These are phyloP conservation scores for Corylus heterophylla DNA, from an alignment of 306 rosid genomes.

Conservation along the genomic window DNA sequence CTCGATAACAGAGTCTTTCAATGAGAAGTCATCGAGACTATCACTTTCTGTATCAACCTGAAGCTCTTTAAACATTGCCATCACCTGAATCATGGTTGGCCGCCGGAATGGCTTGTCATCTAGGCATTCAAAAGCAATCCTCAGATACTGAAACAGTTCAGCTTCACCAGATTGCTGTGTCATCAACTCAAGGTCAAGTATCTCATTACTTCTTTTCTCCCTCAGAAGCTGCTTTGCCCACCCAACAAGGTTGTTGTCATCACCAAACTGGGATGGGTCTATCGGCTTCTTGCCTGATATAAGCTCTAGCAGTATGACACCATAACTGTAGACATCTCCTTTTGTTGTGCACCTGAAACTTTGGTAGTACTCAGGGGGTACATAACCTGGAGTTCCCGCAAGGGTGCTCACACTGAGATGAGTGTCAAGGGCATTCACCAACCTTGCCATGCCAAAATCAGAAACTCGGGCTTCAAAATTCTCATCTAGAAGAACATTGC, in stretches of 20 bases:
- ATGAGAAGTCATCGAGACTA: conserved; percentile 51
- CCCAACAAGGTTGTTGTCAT: conserved; percentile 80
- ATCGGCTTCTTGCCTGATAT: conserved; percentile 72
- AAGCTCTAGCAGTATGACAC: conserved; percentile 76
- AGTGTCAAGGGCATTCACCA: conserved; percentile 75
- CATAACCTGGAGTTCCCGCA: conserved; percentile 85
- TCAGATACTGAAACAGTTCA: conserved; percentile 51
- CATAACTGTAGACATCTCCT: conserved; percentile 82
- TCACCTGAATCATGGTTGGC: conserved; percentile 81
- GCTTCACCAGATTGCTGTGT: conserved; percentile 43
- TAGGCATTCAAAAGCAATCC: conserved; percentile 70
- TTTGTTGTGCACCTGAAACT: conserved; percentile 80
- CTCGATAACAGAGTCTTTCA: conserved; percentile 49
- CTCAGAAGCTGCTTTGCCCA: conserved; percentile 77
- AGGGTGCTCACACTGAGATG: conserved; percentile 86
- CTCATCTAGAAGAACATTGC: conserved; percentile 82
- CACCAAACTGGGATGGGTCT: conserved; percentile 60
- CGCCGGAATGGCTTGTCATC: conserved; percentile 68
- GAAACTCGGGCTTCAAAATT: conserved; percentile 80
- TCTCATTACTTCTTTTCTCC: conserved; percentile 51
- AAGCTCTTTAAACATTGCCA: conserved; percentile 82
- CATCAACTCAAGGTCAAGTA: conserved; percentile 57
- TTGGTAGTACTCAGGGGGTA: conserved; percentile 87
- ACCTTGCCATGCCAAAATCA: conserved; percentile 86
- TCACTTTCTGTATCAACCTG: conserved; percentile 67